A percentile compares a stretch with the other conserved stretches of the same genome.
phyloP scores from a whole-genome alignment of 768 basidiomycete genomes.

The Peribolospora kevripleyi region DNA sequence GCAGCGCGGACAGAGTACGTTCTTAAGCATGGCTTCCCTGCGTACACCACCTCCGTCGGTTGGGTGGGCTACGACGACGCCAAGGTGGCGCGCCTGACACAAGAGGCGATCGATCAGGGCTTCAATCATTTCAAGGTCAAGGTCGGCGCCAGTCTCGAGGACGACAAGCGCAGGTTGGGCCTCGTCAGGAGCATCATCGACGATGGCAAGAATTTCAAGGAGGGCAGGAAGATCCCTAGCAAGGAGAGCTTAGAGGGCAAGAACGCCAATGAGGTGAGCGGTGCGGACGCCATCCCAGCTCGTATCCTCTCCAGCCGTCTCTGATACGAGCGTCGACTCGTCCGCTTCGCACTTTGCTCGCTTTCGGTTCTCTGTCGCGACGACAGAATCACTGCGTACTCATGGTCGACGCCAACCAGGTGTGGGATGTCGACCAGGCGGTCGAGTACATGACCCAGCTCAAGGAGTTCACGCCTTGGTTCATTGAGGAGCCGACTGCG shows the following conservation, averaged over 20 bases:
- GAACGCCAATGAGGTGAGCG: conserved; percentile 35
- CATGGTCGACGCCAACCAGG: conserved; percentile 92
- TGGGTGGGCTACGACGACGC: conserved; percentile 59
- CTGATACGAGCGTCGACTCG: too few relatives aligned
- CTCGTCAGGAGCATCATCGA: conserved; percentile 90
- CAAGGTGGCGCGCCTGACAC: conserved; percentile 58
- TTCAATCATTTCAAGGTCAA: conserved; percentile 99
- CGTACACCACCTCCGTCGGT: conserved; percentile 12
- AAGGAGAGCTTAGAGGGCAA: conserved; percentile 47
- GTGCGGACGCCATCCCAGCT: too few relatives aligned
- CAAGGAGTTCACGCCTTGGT: conserved; percentile 70
- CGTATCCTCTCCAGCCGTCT: too few relatives aligned
- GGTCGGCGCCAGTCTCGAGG: conserved; percentile 59
- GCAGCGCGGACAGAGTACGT: conserved; percentile 54
- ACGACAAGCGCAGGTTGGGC: conserved; percentile 63
- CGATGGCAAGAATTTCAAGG: conserved; percentile 48
- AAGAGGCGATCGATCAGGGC: conserved; percentile 56
- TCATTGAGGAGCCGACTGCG: conserved; percentile 83
- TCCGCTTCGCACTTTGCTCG: too few relatives aligned
- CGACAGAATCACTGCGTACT: conserved; percentile 73
- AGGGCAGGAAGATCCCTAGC: conserved; percentile 33
- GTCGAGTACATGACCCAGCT: conserved; percentile 71
- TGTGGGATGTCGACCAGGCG: conserved; percentile 55
- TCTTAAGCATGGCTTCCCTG: conserved; percentile 13
- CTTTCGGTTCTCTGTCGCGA: too few relatives aligned